Evolutionary conservation across 495 filamentous ascomycete genomes (phyloP).

Genomic region (Parathielavia hyrcaniae): DNA sequence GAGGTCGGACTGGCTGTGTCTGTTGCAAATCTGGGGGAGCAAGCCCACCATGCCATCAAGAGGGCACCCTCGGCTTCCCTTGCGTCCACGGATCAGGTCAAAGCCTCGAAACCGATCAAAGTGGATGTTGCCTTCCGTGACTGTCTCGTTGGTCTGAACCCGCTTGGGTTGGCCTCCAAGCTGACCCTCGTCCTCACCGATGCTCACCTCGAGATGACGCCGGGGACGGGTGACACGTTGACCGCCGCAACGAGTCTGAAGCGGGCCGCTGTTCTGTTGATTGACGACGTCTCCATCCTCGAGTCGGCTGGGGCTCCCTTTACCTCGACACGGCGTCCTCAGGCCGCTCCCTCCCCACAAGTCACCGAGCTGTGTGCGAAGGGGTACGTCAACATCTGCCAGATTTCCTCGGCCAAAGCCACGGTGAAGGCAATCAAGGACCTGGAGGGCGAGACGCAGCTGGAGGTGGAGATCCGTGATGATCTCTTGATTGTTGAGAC

Average conservation of each 20-base stretch:
- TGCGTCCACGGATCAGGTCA: slow-evolving; percentile 20
- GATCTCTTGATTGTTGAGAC: slow-evolving; percentile 87
- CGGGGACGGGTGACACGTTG: slow-evolving; percentile 55
- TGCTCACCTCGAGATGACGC: slow-evolving; percentile 55
- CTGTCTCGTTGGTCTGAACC: slow-evolving; percentile 80
- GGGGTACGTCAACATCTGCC: slow-evolving; percentile 80
- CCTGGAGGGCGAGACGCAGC: slow-evolving; percentile 52
- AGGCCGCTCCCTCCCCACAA: slow-evolving; percentile 51
- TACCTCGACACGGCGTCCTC: slow-evolving; percentile 39
- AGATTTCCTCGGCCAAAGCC: slow-evolving; percentile 71
- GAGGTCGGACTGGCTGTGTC: slow-evolving; percentile 72
- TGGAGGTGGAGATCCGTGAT: slow-evolving; percentile 76
- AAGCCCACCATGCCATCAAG: slow-evolving; percentile 43
- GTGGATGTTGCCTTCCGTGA: slow-evolving; percentile 70
- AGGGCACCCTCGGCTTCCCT: slow-evolving; percentile 23
- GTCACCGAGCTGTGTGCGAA: slow-evolving; percentile 56
- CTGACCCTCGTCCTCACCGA: slow-evolving; percentile 71
- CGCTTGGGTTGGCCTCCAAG: slow-evolving; percentile 66
- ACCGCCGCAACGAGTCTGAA: slow-evolving; percentile 60
- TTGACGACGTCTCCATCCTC: slow-evolving; percentile 63
- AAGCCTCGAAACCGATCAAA: slow-evolving; percentile 46
- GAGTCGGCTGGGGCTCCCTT: slow-evolving; percentile 41
- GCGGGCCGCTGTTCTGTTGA: slow-evolving; percentile 74
- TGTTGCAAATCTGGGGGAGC: slow-evolving; percentile 66
- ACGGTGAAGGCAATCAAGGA: slow-evolving; percentile 48